Evolutionary conservation across 176 grass and related monocot genomes (phyloP).

Genomic region (Eremochloa ophiuroides): DNA sequence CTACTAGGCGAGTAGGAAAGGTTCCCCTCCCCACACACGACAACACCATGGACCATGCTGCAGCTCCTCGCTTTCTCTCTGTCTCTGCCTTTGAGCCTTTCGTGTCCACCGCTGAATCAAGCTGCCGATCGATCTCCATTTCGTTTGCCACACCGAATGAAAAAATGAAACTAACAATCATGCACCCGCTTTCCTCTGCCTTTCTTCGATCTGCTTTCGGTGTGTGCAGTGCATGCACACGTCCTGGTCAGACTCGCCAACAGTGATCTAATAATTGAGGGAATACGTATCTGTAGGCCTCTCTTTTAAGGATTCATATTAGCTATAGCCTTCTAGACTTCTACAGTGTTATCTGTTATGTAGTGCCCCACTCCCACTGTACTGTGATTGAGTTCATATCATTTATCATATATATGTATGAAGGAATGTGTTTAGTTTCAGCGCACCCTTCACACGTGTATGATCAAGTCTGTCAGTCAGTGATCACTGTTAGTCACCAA

Average conservation of each 20-base stretch:
- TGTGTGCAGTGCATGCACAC: slow-evolving; percentile 21
- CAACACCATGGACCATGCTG: neutral
- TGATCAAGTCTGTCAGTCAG: neutral
- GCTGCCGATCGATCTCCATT: neutral
- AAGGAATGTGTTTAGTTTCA: neutral
- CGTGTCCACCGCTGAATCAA: slow-evolving; percentile 16
- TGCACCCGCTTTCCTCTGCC: neutral
- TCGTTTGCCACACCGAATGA: neutral
- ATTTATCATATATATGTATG: neutral
- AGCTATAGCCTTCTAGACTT: neutral
- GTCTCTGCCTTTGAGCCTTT: neutral
- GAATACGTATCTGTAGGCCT: neutral
- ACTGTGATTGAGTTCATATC: neutral
- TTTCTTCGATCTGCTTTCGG: slow-evolving; percentile 44
- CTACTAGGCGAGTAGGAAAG: neutral
- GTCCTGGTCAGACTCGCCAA: slow-evolving; percentile 17
- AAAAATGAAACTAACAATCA: neutral
- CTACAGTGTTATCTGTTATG: neutral
- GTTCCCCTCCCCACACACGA: slow-evolving; percentile 2
- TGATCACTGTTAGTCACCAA: neutral
- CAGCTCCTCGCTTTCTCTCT: neutral
- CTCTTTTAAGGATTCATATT: neutral
- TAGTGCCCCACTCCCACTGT: neutral
- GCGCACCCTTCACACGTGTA: neutral
- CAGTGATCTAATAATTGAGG: slow-evolving; percentile 43